A percentile compares a stretch with the other conserved stretches of the same genome.
Evolutionary conservation across 1,139 yeast species (phyloP).

Genomic region (Saccharomyces hybrid): DNA sequence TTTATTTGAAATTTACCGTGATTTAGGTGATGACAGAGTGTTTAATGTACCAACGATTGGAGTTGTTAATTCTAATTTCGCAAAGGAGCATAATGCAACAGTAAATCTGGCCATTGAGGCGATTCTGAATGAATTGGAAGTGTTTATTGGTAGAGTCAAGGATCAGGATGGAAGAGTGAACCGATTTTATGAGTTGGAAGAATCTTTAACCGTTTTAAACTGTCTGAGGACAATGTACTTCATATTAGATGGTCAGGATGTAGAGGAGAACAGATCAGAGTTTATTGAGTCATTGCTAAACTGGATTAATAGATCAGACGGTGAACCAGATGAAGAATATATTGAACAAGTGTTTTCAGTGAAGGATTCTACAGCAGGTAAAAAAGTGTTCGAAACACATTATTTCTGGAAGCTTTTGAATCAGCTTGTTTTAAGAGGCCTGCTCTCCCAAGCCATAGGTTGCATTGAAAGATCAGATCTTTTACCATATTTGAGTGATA

Average conservation of each 20-base stretch:
- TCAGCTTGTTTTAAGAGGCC: slow-evolving; percentile 55
- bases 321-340: slow-evolving; percentile 46
- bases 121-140: slow-evolving; percentile 31
- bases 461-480: slow-evolving; percentile 37
- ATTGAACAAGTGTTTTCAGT: slow-evolving; percentile 27
- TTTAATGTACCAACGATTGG: slow-evolving; percentile 35
- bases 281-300: slow-evolving; percentile 33
- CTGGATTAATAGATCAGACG: slow-evolving; percentile 65
- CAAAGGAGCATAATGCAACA: slow-evolving; percentile 29
- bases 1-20: slow-evolving; percentile 34
- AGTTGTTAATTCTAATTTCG: slow-evolving; percentile 30
- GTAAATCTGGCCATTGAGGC: slow-evolving; percentile 33
- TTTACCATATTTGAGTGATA: slow-evolving; percentile 12
- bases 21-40: slow-evolving; percentile 34
- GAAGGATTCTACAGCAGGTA: slow-evolving; percentile 11
- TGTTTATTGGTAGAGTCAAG: slow-evolving; percentile 23
- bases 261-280: slow-evolving; percentile 33
- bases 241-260: slow-evolving; percentile 37
- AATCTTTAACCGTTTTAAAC: slow-evolving; percentile 44
- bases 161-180: slow-evolving; percentile 12
- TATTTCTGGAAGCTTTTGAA: slow-evolving; percentile 59
- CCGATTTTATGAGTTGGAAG: slow-evolving; percentile 39
- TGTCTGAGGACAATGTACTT: slow-evolving; percentile 51
- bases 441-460: slow-evolving; percentile 47
- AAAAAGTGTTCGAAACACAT: slow-evolving; percentile 46